Evolutionary conservation across 805 yeast species (phyloP), one percentile per base, ranked within the genome.

Genomic region (Candida patagonica): DNA sequence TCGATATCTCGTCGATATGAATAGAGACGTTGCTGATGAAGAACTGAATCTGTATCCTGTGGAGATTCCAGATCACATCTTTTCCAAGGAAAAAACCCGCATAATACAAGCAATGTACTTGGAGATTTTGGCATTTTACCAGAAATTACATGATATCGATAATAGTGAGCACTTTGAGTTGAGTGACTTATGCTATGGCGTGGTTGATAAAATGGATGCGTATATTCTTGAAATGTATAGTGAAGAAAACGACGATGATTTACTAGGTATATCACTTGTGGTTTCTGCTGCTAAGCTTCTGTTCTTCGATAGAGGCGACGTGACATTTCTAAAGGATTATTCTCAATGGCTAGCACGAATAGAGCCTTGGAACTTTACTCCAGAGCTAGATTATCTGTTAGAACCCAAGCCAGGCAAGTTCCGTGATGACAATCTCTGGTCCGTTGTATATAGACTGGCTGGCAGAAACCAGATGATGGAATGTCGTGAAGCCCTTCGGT

Each of bases 1-100:
- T n/a, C n/a, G n/a, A n/a, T n/a, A n/a, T n/a, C 15, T 13, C 7
- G 6, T n/a, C 3, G 37, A 20, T 12, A 12, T 5, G 15, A 5
- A 15, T 10, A 17, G n/a, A 4, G 6, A 12, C 7, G 41, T 38
- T 10, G 20, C 36, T 6, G 43, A 42, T 2, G 43, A 49, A 17
- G 56, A 54, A 25, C 23, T 31, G 17, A 45, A 40, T 34, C 17
- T 54, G 16, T 54, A 40, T 38, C 50, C 50, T 5, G 27, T 46
- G 9, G 37, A 30, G 9, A 19, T 50, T 6, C 51, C 55, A 13
- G 44, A 41, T 13, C 19, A n/a, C 13, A 29, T 21, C 5, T 30
- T 19, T n/a, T 10, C 47, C 4, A 30, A 13, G 6, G 47, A 29
- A 7, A 53, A 54, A 29, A 15, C 30, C 25, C 17, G 26, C 37